Conservation (phyloP, 495 filamentous ascomycete genomes). For the Geoglossum glabrum region DNA sequence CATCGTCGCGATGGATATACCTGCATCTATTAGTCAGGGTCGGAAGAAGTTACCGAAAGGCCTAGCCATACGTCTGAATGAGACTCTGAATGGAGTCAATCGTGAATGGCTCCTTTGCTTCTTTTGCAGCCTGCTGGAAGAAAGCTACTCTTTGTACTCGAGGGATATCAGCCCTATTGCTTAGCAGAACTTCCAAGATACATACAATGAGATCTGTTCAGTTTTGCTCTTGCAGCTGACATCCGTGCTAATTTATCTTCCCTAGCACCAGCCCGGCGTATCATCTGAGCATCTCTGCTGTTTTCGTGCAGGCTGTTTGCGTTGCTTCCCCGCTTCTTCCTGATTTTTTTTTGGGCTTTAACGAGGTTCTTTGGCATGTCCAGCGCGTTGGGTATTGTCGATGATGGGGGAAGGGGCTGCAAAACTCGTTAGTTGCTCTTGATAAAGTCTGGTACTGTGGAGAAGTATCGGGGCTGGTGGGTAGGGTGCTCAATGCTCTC, state of each 20-base stretch:
- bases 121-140: slow-evolving; percentile 43
- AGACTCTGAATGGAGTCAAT: not conserved
- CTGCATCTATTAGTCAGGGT: slow-evolving; percentile 19
- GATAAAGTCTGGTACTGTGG: too few species aligned
- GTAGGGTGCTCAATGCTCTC: too few species aligned
- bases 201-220: slow-evolving; percentile 47
- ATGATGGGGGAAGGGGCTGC: too few species aligned
- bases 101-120: slow-evolving; percentile 15
- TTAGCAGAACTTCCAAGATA: slow-evolving; percentile 3
- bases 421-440: too few species aligned
- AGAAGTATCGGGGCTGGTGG: too few species aligned
- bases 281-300: slow-evolving; percentile 54
- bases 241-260: slow-evolving; percentile 58
- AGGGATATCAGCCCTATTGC: not conserved
- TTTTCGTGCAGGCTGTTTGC: slow-evolving; percentile 58
- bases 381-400: too few species aligned
- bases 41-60: not conserved
- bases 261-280: slow-evolving; percentile 52
- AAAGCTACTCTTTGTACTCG: slow-evolving; percentile 52
- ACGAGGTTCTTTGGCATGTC: slow-evolving; percentile 53
- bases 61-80: not conserved
- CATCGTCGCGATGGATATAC: slow-evolving; percentile 57
- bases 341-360: slow-evolving; percentile 69
- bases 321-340: slow-evolving; percentile 51
- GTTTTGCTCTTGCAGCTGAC: slow-evolving; percentile 37